Conservation (phyloP, 495 filamentous ascomycete species). For the Neurospora sublineolata region DNA sequence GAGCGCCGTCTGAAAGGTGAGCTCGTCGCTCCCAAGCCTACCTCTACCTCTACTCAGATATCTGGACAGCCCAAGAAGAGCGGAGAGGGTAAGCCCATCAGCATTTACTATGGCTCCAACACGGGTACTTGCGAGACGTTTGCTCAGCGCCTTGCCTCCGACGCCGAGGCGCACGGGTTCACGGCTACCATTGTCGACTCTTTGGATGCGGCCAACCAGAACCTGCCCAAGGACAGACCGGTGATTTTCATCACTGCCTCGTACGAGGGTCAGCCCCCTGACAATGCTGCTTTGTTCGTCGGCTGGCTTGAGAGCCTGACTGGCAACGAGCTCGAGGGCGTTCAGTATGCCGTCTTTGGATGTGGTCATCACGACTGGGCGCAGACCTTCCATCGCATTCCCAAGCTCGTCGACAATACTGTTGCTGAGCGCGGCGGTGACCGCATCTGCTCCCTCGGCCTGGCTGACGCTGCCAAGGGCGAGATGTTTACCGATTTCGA, state of each 20-base stretch:
- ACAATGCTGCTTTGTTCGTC: conserved; percentile 61
- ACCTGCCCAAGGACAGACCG: conserved; percentile 49
- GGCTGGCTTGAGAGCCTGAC: conserved; percentile 50
- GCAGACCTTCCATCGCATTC: conserved; percentile 60
- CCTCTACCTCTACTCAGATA: background rate
- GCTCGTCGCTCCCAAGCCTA: background rate
- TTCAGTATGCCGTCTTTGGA: conserved; percentile 57
- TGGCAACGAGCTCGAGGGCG: conserved; percentile 36
- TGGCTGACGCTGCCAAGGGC: conserved; percentile 48
- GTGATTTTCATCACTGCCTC: conserved; percentile 58
- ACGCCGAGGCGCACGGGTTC: conserved; percentile 48
- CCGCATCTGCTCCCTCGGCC: conserved; percentile 43
- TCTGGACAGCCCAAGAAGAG: conserved; percentile 6
- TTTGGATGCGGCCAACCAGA: conserved; percentile 51
- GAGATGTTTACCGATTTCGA: conserved; percentile 65
- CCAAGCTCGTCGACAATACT: conserved; percentile 47
- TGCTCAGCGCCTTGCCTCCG: conserved; percentile 48
- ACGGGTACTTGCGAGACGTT: conserved; percentile 66
- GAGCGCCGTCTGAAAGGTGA: conserved; percentile 36
- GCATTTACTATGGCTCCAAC: conserved; percentile 64
- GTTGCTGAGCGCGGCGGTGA: conserved; percentile 36
- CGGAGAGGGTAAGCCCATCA: conserved; percentile 32
- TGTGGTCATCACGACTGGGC: conserved; percentile 53
- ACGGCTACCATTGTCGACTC: conserved; percentile 40
- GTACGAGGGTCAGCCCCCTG: conserved; percentile 65